Base-by-base conservation (phyloP, 768 basidiomycete genomes). In the Mrakia hoshinonis region DNA sequence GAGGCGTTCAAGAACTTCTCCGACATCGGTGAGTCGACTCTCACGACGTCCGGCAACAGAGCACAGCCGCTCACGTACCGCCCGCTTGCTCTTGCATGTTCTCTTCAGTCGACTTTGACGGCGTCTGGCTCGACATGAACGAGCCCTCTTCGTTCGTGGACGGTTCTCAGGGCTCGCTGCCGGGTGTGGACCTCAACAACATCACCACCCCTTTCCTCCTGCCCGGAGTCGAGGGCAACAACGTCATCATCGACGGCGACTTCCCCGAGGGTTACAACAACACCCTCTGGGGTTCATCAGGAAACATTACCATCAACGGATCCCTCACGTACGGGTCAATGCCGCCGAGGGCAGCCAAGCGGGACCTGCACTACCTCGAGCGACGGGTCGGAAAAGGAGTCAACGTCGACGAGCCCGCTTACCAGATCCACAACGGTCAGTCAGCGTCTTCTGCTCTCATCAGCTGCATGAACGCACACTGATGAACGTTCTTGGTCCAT, bases 261-360 rank as follows among this genome's bases (percentile, higher is more conserved):
- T 90, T 87, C 74, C 89, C 89, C 34, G 89, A 90, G 81, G 87
- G 88, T 52, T 90, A 90, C 76, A 83, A 89, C 75, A 74, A 82
- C 24, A 82, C 84, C 0, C 75, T 84, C 18, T 89, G 82, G 75
- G 88, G 88, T 18, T 84, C 85, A 0, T 88, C 87, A 73, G 89
- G 89, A 4, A 90, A 90, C 75, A 84, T 90, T 77, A 88, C 87
- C 15, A 83, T 89, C 73, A 86, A 74, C 63, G 74, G 74, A 3
- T 47, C 36, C 6, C 62, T 58, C 20, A 74, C 74, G 20, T 74
- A 68, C 55, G 49, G 62, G 15, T 39, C 58, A 9, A 55, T 62
- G 7, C 55, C 55, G 3, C 55, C 55, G 7, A 31, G 9, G 55
- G 18, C 34, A 0, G 20, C 10, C 29, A 60, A 34, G 31, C 29